These are phyloP conservation scores for Omphalotus guepiniiformis DNA, from an alignment of 768 basidiomycete species.

Conservation along the genomic window DNA sequence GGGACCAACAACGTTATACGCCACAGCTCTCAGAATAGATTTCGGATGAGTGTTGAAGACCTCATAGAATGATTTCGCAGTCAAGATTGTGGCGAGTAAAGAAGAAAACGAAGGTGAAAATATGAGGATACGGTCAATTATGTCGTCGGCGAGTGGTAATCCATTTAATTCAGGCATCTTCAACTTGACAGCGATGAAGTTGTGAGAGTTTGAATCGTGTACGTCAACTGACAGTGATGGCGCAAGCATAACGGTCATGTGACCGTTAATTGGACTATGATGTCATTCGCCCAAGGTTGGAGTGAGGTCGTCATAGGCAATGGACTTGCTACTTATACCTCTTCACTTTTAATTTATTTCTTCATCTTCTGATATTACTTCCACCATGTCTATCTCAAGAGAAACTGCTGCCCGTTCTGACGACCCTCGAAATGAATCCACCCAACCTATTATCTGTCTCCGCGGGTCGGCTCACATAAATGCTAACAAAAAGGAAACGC, in stretches of 20 bases:
- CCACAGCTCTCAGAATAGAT: not conserved
- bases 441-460: too few species aligned
- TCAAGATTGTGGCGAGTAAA: not conserved
- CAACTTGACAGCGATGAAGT: too few species aligned
- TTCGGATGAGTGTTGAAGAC: not conserved
- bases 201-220: too few species aligned
- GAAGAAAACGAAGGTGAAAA: not conserved
- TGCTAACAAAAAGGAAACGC: too few species aligned
- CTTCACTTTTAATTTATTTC: too few species aligned
- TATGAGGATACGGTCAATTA: not conserved
- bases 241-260: too few species aligned
- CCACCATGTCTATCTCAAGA: not conserved
- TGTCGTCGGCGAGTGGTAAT: conserved; percentile 9
- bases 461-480: too few species aligned
- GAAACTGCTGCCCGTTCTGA: not conserved
- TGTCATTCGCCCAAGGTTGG: too few species aligned
- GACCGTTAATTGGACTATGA: too few species aligned
- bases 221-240: too few species aligned
- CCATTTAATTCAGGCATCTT: conserved; percentile 15
- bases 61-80: not conserved
- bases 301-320: too few species aligned
- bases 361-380: not conserved
- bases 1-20: not conserved
- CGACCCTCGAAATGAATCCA: not conserved
- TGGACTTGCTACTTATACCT: too few species aligned